Conservation (phyloP, 345 rosid species). For the Salix suchowensis region DNA sequence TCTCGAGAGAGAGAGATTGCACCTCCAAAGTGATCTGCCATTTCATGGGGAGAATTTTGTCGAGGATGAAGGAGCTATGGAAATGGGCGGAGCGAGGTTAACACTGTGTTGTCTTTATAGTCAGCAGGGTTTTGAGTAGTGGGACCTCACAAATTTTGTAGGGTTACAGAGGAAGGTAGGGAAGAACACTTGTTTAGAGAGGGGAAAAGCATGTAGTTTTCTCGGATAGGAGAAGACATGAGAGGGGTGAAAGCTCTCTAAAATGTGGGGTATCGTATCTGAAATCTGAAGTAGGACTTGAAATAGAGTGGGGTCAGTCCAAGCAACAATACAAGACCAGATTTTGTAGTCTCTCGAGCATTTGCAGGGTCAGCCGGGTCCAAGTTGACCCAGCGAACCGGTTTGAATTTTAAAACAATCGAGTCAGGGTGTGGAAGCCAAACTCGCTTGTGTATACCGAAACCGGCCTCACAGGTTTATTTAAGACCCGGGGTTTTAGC, state of each 20-base stretch:
- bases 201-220: no score
- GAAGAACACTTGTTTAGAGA: not conserved
- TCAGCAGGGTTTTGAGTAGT: not conserved
- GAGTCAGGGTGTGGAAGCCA: not conserved
- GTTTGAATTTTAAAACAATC: no score
- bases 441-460: not conserved
- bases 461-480: no score
- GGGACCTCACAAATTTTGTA: not conserved
- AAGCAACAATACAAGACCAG: no score
- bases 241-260: not conserved
- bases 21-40: slow-evolving; percentile 32
- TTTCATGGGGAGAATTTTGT: not conserved
- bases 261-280: not conserved
- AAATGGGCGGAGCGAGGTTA: not conserved
- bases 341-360: no score
- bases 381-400: no score
- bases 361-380: no score
- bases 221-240: not conserved
- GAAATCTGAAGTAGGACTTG: not conserved
- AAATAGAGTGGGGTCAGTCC: not conserved
- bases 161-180: not conserved
- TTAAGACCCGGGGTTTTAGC: no score
- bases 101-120: not conserved
- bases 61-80: not conserved
- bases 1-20: slow-evolving; percentile 36